Evolutionary conservation across 257 asterid genomes (phyloP), one percentile per base, ranked within the genome.

Genomic region (Scutellaria barbata): DNA sequence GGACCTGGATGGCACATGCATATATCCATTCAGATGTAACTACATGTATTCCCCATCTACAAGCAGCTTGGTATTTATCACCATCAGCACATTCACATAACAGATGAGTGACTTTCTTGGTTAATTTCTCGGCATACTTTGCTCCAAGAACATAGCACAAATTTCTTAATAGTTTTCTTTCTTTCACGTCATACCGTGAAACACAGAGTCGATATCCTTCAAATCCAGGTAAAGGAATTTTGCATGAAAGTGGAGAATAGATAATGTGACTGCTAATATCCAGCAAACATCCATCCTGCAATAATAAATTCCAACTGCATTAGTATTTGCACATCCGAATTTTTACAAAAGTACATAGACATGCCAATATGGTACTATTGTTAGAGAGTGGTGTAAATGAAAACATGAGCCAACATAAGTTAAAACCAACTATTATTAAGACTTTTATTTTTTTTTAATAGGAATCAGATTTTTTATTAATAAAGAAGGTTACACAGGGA

Each of bases 181-280:
- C 96, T 85, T 89, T 92, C 79, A 54, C 72, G 62, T 85, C 95
- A 82, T 89, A 92, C 54, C 76, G 96, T 5, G 98, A 95, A 79
- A 84, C 92, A 75, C 98, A 89, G 69, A 95, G 72, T 68, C 85
- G 84, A 73, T 87, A 84, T 63, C 85, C 77, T 84, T 85, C 87
- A 76, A 95, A 85, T 58, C 87, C 89, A 71, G 86, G 83, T 66
- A 95, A 84, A 75, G 99, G 99, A 72, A 89, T 83, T 81, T 79
- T 81, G 87, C 99, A 92, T 59, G 86, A 82, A 63, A 95, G 98
- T 69, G 99, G 99, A 76, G 96, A 84, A 83, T 88, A 95, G 70
- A 92, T 89, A 59, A 95, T 77, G 85, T 92, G 98, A 75, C 95
- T 81, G 82, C 80, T 81, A 78, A 89, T 85, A 80, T 92, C 95